Base-by-base conservation (phyloP, 1,284 basidiomycete genomes). In the Melanopsichium pennsylvanicum region DNA sequence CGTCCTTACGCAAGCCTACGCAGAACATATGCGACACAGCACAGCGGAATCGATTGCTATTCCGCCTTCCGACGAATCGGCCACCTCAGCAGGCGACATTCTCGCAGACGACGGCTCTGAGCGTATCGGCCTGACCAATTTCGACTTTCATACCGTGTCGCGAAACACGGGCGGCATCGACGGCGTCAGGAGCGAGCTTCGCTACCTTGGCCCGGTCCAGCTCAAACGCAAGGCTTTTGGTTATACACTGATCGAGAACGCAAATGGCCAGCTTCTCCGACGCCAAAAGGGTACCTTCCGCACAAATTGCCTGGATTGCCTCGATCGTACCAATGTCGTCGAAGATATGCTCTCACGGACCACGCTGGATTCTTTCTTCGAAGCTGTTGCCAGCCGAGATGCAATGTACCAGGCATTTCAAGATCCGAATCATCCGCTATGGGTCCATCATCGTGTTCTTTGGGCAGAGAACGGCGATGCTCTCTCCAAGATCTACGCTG, bases 271-370 rank as follows among this genome's bases (percentile, higher is more conserved):
- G 7, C 12, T 73, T 18, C 22, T 66, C 12, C 29, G 56, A 19
- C 46, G 47, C 7, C 96, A 99, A 79, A 87, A 87, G 48, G 96
- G 96, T 5, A 87, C 93, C 9, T 97, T 98, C 81, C 85, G 96
- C 46, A 91, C 89, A 12, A 99, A 99, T 78, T 99, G 95, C 80
- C 84, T 98, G 41, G 95, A 97, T 81, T 97, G 93, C 81, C 84
- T 97, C 62, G 95, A 97, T 79, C 88, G 96, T 32, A 99, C 96
- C n/a, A 99, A 99, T 80, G 96, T 96, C 69, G 88, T 97, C 1
- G 90, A 97, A 82, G 94, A 97, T 26, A 62, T 76, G 49, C 56
- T 80, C 16, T 79, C 77, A 38, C 76, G 77, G 11, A 59, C 67
- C 12, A 56, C 63, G 45, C 69, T 80, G 15, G 70, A 75, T 37